Percentiles rank a stretch among this genome's conserved stretches.
Conservation (phyloP, 2,329 filamentous ascomycete species). For the Neonectria coccinea region DNA sequence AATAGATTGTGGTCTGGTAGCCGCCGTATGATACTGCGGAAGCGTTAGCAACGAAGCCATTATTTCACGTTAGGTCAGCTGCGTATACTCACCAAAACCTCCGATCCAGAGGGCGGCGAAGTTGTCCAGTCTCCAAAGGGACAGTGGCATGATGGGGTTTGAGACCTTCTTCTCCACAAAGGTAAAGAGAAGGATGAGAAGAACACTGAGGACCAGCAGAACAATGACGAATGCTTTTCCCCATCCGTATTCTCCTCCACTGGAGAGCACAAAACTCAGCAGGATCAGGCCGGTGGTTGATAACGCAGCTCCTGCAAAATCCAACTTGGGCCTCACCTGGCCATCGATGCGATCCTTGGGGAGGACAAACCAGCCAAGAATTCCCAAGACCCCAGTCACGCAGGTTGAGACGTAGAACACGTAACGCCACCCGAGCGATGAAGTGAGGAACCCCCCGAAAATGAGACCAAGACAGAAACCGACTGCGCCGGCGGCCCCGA, state of each 20-base stretch:
- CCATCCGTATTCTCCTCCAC: constrained; percentile 60
- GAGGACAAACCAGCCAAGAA: constrained; percentile 50
- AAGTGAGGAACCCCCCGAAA: constrained; percentile 25
- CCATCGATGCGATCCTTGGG: constrained; percentile 53
- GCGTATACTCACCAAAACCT: constrained; percentile 47
- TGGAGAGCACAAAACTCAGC: constrained; percentile 58
- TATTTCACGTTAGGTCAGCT: background rate
- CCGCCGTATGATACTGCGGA: constrained; percentile 15
- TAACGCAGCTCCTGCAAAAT: constrained; percentile 55
- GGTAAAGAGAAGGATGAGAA: constrained; percentile 53
- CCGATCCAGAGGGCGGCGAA: constrained; percentile 59
- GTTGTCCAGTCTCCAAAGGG: constrained; percentile 58
- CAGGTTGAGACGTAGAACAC: constrained; percentile 25
- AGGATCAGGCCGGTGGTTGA: constrained; percentile 57
- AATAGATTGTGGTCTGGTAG: constrained; percentile 24
- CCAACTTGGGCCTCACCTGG: constrained; percentile 51
- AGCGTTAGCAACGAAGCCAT: background rate
- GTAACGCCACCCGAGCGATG: constrained; percentile 26
- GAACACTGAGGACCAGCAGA: constrained; percentile 53
- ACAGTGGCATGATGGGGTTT: constrained; percentile 60
- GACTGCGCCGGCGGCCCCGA: constrained; percentile 23
- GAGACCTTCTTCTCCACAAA: constrained; percentile 56
- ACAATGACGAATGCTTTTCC: constrained; percentile 58
- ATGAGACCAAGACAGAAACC: constrained; percentile 23
- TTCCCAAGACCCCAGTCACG: constrained; percentile 15